phyloP scores from a whole-genome alignment of 2,329 filamentous ascomycete species.

The Chrysosporium keratinophilum region DNA sequence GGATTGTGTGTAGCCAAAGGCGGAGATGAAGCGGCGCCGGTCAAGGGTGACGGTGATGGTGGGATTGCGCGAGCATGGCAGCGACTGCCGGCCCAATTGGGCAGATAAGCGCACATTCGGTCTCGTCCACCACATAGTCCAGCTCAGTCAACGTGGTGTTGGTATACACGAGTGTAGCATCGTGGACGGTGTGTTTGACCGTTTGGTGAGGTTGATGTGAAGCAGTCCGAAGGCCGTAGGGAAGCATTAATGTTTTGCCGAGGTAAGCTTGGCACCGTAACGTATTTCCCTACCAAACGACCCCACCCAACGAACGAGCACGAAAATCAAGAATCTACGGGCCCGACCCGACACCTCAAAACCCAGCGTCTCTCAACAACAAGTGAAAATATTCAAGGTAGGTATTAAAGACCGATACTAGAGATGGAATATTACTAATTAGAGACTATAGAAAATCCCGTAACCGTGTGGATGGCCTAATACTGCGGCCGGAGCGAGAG shows the following conservation, averaged over 20 bases:
- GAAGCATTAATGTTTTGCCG: too few relatives aligned
- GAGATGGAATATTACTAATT: background rate
- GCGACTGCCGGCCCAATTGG: background rate
- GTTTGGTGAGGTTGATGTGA: too few relatives aligned
- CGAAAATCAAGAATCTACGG: too few relatives aligned
- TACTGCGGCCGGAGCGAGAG: background rate
- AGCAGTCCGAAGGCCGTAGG: too few relatives aligned
- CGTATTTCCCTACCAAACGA: too few relatives aligned
- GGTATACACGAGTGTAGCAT: too few relatives aligned
- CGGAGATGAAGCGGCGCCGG: slow-evolving; percentile 33
- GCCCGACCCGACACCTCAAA: too few relatives aligned
- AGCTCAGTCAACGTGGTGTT: background rate
- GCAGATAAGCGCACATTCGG: slow-evolving; percentile 1
- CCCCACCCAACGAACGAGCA: too few relatives aligned
- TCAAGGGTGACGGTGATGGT: slow-evolving; percentile 15
- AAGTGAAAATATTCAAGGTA: background rate
- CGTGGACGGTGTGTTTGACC: too few relatives aligned
- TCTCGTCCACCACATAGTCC: background rate
- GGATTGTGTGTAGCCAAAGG: slow-evolving; percentile 42
- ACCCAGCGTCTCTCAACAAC: background rate
- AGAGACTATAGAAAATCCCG: background rate
- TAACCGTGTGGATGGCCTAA: background rate
- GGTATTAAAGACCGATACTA: background rate
- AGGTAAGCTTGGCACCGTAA: too few relatives aligned
- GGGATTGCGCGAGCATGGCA: slow-evolving; percentile 12